These are phyloP conservation scores for Endotrypanum monterogeii DNA, from an alignment of 208 protist genomes.

Conservation along the genomic window DNA sequence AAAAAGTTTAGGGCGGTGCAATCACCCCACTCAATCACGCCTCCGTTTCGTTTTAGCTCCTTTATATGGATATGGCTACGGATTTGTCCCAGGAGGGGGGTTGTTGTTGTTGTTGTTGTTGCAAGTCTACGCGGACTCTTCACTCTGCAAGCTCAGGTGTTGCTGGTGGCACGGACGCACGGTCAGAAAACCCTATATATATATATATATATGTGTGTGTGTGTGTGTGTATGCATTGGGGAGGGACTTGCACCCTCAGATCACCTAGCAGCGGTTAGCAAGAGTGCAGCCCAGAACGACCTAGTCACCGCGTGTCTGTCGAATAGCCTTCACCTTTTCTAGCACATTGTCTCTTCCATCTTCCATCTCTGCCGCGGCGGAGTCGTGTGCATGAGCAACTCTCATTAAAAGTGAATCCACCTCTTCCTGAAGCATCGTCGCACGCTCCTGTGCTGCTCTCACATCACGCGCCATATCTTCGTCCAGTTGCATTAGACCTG, in stretches of 20 bases:
- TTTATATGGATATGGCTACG: no score
- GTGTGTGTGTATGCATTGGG: no score
- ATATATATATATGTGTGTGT: no score
- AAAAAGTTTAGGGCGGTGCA: no score
- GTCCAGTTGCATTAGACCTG: slow-evolving; percentile 26
- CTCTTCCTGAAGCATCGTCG: slow-evolving; percentile 22
- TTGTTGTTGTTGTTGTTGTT: no score
- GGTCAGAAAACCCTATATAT: no score
- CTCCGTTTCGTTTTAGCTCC: no score
- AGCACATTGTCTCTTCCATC: slow-evolving; percentile 14
- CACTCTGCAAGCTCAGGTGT: not conserved
- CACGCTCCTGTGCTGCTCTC: slow-evolving; percentile 25
- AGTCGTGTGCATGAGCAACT: slow-evolving; percentile 6
- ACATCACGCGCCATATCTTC: slow-evolving; percentile 41
- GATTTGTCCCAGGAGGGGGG: no score
- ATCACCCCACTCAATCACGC: no score
- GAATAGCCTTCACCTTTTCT: slow-evolving; percentile 22
- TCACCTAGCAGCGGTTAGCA: not conserved
- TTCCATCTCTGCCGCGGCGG: not conserved
- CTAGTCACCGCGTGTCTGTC: slow-evolving; percentile 12
- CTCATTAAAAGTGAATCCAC: slow-evolving; percentile 14
- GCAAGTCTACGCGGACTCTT: not conserved
- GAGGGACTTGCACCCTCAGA: not conserved
- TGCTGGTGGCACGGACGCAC: no score
- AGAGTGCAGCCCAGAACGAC: not conserved